Evolutionary conservation across 768 basidiomycete species (phyloP), one percentile per base, ranked within the genome.

Genomic region (Tubosaeta brunneosetosa): DNA sequence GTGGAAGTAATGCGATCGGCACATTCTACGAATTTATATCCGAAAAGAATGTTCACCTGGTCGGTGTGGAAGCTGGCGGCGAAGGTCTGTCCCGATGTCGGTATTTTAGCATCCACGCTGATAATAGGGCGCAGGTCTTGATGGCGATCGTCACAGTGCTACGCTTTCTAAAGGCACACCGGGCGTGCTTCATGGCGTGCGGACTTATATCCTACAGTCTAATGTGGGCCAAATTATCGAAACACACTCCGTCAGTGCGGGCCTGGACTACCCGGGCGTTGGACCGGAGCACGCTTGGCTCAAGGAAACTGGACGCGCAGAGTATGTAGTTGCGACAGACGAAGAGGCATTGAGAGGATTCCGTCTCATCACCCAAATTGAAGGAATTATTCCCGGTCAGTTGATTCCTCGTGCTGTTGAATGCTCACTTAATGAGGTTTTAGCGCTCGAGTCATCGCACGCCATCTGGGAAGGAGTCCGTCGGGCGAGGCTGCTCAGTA

Each of bases 271-370:
- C 71, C 94, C 94, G 25, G 94, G 94, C 57, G 95, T 99, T 45
- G 97, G 97, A 19, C 97, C 97, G 9, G 97, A 99, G 70, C 97
- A 98, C 66, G 88, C 95, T 43, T 97, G 91, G 88, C 75, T 99
- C 66, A 97, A 97, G 71, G 94, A 97, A 65, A 88, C 86, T 4
- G 89, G 89, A 16, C 78, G 97, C 54, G 97, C 93, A 0, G 92
- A 97, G 65, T 99, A 98, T 67, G 83, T 90, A 17, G 85, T 80
- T 13, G 95, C 94, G 9, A 97, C 90, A 5, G 97, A 99, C 64
- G 93, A 97, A 69, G 79, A 99, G 61, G 93, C 93, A 6, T 76
- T 98, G 27, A 80, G 92, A 37, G 97, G 92, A 1, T 98, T 99
- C 81, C 77, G 93, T 52, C 76, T 93, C 72, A 79, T 86, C 61